phyloP scores from a whole-genome alignment of 768 basidiomycete species.

The Terana coerulea region DNA sequence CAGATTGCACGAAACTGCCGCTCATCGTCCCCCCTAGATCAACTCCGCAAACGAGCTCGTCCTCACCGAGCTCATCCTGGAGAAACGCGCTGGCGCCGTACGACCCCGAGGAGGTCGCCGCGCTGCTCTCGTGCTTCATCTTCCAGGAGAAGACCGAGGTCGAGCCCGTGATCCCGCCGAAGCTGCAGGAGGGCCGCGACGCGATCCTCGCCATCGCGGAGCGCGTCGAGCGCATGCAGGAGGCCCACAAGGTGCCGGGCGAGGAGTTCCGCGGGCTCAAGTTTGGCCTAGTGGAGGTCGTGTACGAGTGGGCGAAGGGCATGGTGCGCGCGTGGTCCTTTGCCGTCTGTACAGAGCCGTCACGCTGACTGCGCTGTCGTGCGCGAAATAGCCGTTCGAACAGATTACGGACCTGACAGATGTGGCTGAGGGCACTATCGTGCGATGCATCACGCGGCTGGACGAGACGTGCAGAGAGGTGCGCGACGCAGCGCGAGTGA shows the following conservation, averaged over 20 bases:
- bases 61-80: slow-evolving; percentile 93
- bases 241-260: slow-evolving; percentile 69
- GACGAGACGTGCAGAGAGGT: slow-evolving; percentile 98
- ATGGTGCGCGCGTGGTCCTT: slow-evolving; percentile 60
- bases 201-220: slow-evolving; percentile 77
- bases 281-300: slow-evolving; percentile 91
- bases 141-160: slow-evolving; percentile 98
- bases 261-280: slow-evolving; percentile 84
- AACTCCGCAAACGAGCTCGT: slow-evolving; percentile 98
- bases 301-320: slow-evolving; percentile 99
- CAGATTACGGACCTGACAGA: slow-evolving; percentile 92
- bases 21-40: slow-evolving; percentile 50
- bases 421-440: slow-evolving; percentile 94
- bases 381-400: slow-evolving; percentile 81
- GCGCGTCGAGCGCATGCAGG: slow-evolving; percentile 76
- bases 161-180: slow-evolving; percentile 77
- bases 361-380: too few relatives aligned
- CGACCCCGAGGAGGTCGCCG: slow-evolving; percentile 95
- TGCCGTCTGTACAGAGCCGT: too few relatives aligned
- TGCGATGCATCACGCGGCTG: slow-evolving; percentile 90
- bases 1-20: not conserved
- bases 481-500: slow-evolving; percentile 93
- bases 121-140: slow-evolving; percentile 92
- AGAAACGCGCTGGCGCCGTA: slow-evolving; percentile 89
- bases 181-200: slow-evolving; percentile 76